These are phyloP conservation scores for Acer yangbiense DNA, from an alignment of 345 rosid species.

Conservation along the genomic window DNA sequence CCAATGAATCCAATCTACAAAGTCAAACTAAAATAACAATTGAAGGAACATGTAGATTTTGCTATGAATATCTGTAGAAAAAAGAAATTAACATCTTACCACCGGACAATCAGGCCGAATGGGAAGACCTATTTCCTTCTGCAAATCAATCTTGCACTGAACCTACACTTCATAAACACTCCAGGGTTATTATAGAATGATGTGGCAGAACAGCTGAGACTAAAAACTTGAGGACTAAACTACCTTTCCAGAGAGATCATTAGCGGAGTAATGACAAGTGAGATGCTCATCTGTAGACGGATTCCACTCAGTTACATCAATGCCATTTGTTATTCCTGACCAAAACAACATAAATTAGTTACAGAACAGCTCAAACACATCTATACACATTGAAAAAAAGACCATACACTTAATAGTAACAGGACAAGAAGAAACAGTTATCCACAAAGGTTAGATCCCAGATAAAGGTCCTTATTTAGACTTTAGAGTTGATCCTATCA, in stretches of 20 bases:
- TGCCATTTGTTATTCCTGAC: constrained; percentile 92
- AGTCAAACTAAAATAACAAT: constrained; percentile 23
- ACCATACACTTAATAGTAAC: not conserved
- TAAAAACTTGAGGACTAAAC: constrained; percentile 14
- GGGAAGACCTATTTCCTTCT: constrained; percentile 89
- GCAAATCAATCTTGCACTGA: constrained; percentile 83
- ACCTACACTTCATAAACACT: constrained; percentile 46
- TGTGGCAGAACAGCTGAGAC: not conserved
- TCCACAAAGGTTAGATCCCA: constrained; percentile 7
- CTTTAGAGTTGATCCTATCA: not conserved
- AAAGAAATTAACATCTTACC: constrained; percentile 44
- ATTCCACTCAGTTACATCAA: constrained; percentile 79
- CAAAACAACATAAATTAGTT: constrained; percentile 9
- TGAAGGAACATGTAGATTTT: constrained; percentile 9
- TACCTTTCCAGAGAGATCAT: constrained; percentile 86
- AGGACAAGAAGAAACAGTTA: not conserved
- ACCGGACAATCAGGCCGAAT: constrained; percentile 80
- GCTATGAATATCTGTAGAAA: not conserved
- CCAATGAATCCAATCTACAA: constrained; percentile 93
- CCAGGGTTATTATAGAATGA: constrained; percentile 29
- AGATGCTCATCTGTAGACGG: constrained; percentile 75
- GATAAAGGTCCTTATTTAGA: not conserved
- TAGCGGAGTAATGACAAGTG: constrained; percentile 59
- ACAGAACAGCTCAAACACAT: constrained; percentile 3
- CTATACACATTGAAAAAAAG: not conserved